phyloP scores from a whole-genome alignment of 306 rosid species.

The Parietaria judaica region DNA sequence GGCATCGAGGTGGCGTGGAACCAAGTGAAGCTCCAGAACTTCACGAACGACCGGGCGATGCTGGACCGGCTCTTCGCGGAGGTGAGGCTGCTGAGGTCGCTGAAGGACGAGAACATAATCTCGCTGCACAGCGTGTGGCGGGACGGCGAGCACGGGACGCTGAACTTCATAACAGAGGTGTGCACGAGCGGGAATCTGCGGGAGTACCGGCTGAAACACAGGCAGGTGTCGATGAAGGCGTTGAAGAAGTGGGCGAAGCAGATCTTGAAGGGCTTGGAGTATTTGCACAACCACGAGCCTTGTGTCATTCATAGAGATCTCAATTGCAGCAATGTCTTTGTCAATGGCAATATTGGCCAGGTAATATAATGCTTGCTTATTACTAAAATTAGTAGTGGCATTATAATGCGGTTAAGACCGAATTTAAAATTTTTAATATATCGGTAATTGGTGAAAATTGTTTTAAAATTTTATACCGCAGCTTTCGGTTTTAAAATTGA shows the following conservation, averaged over 20 bases:
- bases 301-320: constrained; percentile 96
- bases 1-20: constrained; percentile 96
- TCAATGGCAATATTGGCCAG: constrained; percentile 88
- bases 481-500: too few relatives aligned
- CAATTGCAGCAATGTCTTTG: constrained; percentile 89
- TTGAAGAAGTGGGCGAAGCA: constrained; percentile 84
- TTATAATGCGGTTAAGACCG: too few relatives aligned
- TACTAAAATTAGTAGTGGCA: too few relatives aligned
- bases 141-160: constrained; percentile 29
- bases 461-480: too few relatives aligned
- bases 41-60: constrained; percentile 57
- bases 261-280: constrained; percentile 66
- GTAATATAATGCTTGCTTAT: constrained; percentile 19
- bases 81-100: constrained; percentile 52
- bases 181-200: constrained; percentile 86
- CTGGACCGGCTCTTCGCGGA: constrained; percentile 69
- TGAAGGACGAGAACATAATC: constrained; percentile 58
- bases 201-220: constrained; percentile 78
- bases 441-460: too few relatives aligned
- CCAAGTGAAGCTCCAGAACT: constrained; percentile 71
- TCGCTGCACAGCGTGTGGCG: constrained; percentile 60
- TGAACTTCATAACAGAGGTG: constrained; percentile 90
- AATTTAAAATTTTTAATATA: too few relatives aligned
- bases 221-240: constrained; percentile 72
- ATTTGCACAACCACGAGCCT: constrained; percentile 74